These are phyloP conservation scores for Kluyveromyces nonfermentans DNA, from an alignment of 805 yeast species.

Conservation along the genomic window DNA sequence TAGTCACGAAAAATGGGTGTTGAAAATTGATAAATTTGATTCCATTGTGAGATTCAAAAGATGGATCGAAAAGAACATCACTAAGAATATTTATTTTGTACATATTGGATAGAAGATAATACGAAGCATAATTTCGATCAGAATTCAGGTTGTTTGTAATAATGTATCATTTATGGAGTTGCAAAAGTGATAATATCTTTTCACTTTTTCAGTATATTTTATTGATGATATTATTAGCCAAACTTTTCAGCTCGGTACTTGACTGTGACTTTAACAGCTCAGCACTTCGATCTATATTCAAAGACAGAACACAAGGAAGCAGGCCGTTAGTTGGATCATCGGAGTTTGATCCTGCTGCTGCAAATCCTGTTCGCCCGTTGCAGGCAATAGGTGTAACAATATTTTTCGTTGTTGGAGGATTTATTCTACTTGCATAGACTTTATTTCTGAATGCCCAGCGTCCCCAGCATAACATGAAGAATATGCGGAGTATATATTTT, in stretches of 20 bases:
- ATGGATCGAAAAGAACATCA: neutral
- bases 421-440: slow-evolving; percentile 4
- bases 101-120: too few relatives aligned
- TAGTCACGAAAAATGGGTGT: neutral
- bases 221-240: neutral
- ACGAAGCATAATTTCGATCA: neutral
- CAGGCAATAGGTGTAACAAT: slow-evolving; percentile 11
- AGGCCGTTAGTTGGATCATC: slow-evolving; percentile 11
- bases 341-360: slow-evolving; percentile 16
- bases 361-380: slow-evolving; percentile 16
- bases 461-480: neutral
- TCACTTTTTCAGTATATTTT: neutral
- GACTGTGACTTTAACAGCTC: neutral
- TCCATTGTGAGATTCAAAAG: neutral
- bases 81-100: neutral
- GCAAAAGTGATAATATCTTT: neutral
- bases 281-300: neutral
- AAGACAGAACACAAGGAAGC: neutral
- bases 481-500: too few relatives aligned
- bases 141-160: neutral
- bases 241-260: neutral
- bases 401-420: slow-evolving; percentile 6
- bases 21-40: neutral
- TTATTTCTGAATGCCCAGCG: neutral
- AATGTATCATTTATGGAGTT: neutral